Percentiles rank a stretch among this genome's conserved stretches.
phyloP scores from a whole-genome alignment of 345 rosid species.

The Eucalyptus viminalis region DNA sequence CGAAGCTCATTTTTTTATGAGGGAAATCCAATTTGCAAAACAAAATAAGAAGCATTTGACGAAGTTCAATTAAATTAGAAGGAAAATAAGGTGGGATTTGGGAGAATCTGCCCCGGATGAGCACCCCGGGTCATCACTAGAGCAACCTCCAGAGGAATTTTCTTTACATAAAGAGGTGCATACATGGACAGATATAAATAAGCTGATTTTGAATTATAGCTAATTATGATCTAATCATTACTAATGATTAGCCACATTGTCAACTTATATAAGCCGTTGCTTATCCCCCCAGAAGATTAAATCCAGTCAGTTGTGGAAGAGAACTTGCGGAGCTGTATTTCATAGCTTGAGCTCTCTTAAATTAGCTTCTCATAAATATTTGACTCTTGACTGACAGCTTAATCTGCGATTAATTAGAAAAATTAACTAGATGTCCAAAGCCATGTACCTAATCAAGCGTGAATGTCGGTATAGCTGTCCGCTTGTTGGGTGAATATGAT shows the following conservation, averaged over 20 bases:
- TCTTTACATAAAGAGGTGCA: neutral
- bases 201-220: neutral
- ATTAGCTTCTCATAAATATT: neutral
- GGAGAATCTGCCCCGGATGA: neutral
- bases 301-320: neutral
- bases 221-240: neutral
- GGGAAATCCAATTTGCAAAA: neutral
- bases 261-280: neutral
- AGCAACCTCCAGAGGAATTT: neutral
- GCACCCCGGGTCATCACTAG: neutral
- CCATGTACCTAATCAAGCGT: neutral
- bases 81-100: neutral
- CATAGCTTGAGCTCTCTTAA: neutral
- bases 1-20: neutral
- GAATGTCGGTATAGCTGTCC: neutral
- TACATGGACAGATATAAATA: neutral
- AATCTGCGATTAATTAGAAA: neutral
- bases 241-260: neutral
- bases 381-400: neutral
- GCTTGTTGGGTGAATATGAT: neutral
- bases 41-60: neutral
- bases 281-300: neutral
- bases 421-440: neutral
- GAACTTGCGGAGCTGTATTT: neutral
- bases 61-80: neutral